Evolutionary conservation across 441 rosid genomes (phyloP), one percentile per base, ranked within the genome.

Genomic region (Isatis lusitanica): DNA sequence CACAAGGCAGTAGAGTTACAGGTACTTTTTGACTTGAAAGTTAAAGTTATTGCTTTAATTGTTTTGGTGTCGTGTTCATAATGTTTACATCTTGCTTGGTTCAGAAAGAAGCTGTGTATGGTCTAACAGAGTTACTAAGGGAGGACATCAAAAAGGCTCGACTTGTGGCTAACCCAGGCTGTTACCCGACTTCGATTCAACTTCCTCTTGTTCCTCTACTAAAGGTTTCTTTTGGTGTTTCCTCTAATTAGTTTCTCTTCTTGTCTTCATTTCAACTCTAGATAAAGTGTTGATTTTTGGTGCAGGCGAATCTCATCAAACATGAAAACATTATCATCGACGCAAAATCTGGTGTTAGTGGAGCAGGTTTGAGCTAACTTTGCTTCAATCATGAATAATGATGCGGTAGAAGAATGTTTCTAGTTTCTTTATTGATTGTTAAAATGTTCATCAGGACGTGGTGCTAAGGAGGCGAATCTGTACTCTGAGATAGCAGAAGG

Each of bases 111-210:
- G 99, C 90, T 75, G 85, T 93, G 10, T 95, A 93, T 83, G 99
- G 99, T 59, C 82, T 95, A 87, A 95, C 99, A 13, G 98, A 93
- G 88, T 71, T 93, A 70, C 79, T 50, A 38, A 83, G 99, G 76
- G 90, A 90, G 16, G 89, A 87, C 75, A 81, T 95, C n/a, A 83
- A 66, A 83, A 66, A 62, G 53, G 97, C 97, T 6, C 86, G 81
- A 17, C 80, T 95, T 38, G 98, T 95, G 40, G 99, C 97, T 83
- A 95, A 95, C 71, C 99, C 98, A 59, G 99, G 98, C 68, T 93
- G 98, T 76, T 95, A 95, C 78, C 99, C 99, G 6, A 95, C 98
- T 43, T 84, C 98, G 5, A 84, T 91, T 80, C 99, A 95, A 78
- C 94, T 94, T 79, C 98, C 97, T 44, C 93, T 94, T 70, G 83